Base-by-base conservation (phyloP, 1,284 basidiomycete species). In the Chalciporus piperatoides region DNA sequence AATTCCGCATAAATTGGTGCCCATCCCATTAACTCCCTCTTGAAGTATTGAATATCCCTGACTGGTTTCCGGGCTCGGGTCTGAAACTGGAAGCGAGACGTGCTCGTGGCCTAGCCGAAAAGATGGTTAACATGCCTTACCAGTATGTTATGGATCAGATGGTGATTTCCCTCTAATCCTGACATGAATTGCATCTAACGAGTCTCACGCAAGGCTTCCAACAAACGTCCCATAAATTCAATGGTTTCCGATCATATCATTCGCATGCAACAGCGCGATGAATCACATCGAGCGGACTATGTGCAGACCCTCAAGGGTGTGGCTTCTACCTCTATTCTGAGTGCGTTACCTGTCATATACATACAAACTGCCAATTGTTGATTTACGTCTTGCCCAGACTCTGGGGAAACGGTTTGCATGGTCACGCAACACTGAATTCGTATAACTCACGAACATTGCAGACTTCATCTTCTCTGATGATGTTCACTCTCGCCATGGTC, bases 401-500 rank as follows among this genome's bases (percentile, higher is more conserved):
- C 44, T 9, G 28, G 36, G 2, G 52, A 53, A 27, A 53, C 52
- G 43, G 52, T 53, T 21, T n/a, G 10, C 25, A 12, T 50, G 7
- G 19, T 33, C 30, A 27, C 38, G 6, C n/a, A 21, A 14, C 6
- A 11, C 21, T 39, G 17, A 12, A 24, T 14, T 24, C 25, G 35
- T 23, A 15, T 33, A 30, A 24, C 42, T 25, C 7, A 44, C 5
- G n/a, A n/a, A n/a, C n/a, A n/a, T n/a, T n/a, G n/a, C n/a, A n/a
- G n/a, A n/a, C n/a, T n/a, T n/a, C n/a, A n/a, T n/a, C n/a, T n/a
- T n/a, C n/a, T n/a, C n/a, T n/a, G n/a, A n/a, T n/a, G n/a, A n/a
- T n/a, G n/a, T 68, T 68, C 43, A 44, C 65, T 12, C 56, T 69
- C 9, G 62, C 61, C 0, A 68, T 70, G 67, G 56, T 61, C 6